These are phyloP conservation scores for Anastatica hierochuntica DNA, from an alignment of 345 rosid species.

Conservation along the genomic window DNA sequence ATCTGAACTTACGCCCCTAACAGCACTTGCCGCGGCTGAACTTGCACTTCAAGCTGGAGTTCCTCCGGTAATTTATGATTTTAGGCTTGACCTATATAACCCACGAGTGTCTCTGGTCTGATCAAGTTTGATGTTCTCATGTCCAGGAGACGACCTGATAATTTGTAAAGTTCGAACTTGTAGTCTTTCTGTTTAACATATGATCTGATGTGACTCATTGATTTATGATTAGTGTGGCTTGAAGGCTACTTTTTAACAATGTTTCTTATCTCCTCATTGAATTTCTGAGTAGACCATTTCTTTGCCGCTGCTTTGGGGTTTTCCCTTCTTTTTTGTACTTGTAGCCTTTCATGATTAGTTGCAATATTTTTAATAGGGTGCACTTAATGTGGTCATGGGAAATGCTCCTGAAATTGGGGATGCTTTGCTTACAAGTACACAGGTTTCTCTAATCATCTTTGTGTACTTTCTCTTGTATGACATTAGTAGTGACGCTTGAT, in stretches of 20 bases:
- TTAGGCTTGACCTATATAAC: slow-evolving; percentile 9
- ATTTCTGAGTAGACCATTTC: background rate
- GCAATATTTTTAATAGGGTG: slow-evolving; percentile 47
- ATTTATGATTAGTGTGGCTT: slow-evolving; percentile 4
- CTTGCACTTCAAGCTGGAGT: slow-evolving; percentile 97
- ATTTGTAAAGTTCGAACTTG: background rate
- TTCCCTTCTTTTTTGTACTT: background rate
- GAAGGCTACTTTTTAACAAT: slow-evolving; percentile 2
- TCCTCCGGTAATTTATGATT: slow-evolving; percentile 62
- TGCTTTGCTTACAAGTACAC: slow-evolving; percentile 66
- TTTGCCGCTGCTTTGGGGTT: background rate
- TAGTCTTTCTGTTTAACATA: slow-evolving; percentile 4
- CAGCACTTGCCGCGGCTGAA: slow-evolving; percentile 92
- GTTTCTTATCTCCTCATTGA: slow-evolving; percentile 6
- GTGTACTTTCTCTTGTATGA: background rate
- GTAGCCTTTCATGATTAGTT: too few species aligned
- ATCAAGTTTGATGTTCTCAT: background rate
- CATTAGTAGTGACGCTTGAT: slow-evolving; percentile 7
- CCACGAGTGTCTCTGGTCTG: slow-evolving; percentile 4
- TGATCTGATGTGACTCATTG: slow-evolving; percentile 2
- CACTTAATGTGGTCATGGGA: slow-evolving; percentile 74
- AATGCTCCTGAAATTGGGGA: slow-evolving; percentile 82
- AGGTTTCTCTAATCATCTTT: slow-evolving; percentile 38
- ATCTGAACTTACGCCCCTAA: slow-evolving; percentile 90
- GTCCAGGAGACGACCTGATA: background rate